These are phyloP conservation scores for Fusarium newnesense DNA, from an alignment of 2,329 filamentous ascomycete genomes.

Conservation along the genomic window DNA sequence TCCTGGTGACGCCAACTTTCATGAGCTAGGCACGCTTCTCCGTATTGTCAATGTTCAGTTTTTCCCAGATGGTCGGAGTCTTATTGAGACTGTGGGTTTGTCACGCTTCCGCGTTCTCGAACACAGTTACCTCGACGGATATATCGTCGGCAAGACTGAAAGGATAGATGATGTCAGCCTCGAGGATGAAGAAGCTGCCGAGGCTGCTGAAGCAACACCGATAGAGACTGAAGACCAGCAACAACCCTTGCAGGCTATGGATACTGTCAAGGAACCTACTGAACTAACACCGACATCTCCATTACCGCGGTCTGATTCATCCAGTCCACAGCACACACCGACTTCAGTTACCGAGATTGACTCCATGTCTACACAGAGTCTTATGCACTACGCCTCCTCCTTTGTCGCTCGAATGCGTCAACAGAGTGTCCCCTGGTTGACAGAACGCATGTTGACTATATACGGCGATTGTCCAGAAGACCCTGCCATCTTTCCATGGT, in stretches of 20 bases:
- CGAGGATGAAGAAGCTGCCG: constrained; percentile 80
- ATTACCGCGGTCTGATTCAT: constrained; percentile 5
- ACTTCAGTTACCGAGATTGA: constrained; percentile 33
- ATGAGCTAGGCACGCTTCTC: constrained; percentile 81
- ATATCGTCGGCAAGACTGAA: constrained; percentile 79
- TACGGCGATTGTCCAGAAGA: constrained; percentile 84
- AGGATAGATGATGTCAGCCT: constrained; percentile 84
- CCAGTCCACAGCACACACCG: constrained; percentile 3
- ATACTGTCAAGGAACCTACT: constrained; percentile 5
- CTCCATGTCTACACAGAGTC: constrained; percentile 73
- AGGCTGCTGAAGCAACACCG: constrained; percentile 68
- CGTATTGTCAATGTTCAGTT: constrained; percentile 79
- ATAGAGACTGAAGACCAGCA: background rate
- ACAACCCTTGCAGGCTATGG: background rate
- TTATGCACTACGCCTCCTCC: constrained; percentile 72
- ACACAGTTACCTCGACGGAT: constrained; percentile 77
- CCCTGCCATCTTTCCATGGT: constrained; percentile 84
- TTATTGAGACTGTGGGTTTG: constrained; percentile 80
- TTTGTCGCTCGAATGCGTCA: constrained; percentile 77
- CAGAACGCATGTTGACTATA: constrained; percentile 74
- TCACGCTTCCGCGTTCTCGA: constrained; percentile 79
- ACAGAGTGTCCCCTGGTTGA: constrained; percentile 78
- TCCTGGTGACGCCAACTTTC: constrained; percentile 60
- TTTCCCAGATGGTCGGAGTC: constrained; percentile 81
- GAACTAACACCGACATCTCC: background rate